phyloP scores from a whole-genome alignment of 305 asterid genomes.

The Nicotiana rustica region DNA sequence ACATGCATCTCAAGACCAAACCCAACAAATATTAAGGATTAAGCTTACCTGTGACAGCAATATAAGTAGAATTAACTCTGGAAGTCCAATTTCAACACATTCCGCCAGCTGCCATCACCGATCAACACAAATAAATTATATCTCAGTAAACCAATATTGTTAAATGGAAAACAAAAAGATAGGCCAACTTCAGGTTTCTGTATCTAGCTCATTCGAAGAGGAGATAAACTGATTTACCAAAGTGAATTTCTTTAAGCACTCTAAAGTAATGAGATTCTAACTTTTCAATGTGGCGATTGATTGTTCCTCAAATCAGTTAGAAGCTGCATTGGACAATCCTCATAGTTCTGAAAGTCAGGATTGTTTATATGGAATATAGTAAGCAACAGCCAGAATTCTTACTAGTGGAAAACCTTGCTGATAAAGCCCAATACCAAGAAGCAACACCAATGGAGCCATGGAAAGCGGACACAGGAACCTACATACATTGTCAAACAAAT shows the following conservation, averaged over 20 bases:
- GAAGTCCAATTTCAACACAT: constrained; percentile 95
- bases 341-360: neutral
- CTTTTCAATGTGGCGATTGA: neutral
- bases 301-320: neutral
- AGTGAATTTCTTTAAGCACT: neutral
- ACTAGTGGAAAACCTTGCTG: constrained; percentile 93
- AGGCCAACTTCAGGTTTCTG: neutral
- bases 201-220: neutral
- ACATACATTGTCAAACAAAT: constrained; percentile 42
- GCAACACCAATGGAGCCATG: constrained; percentile 80
- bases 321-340: neutral
- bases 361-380: neutral
- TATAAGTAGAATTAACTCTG: constrained; percentile 78
- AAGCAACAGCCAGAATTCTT: constrained; percentile 34
- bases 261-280: neutral
- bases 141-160: neutral
- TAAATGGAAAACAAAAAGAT: neutral
- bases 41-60: constrained; percentile 64
- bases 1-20: no score
- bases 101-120: constrained; percentile 71
- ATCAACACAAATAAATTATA: constrained; percentile 30
- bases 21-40: neutral
- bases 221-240: constrained; percentile 5
- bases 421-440: constrained; percentile 91
- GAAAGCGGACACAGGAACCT: constrained; percentile 93